Conservation (phyloP, 129 eudicot species). For the Tagetes patula region DNA sequence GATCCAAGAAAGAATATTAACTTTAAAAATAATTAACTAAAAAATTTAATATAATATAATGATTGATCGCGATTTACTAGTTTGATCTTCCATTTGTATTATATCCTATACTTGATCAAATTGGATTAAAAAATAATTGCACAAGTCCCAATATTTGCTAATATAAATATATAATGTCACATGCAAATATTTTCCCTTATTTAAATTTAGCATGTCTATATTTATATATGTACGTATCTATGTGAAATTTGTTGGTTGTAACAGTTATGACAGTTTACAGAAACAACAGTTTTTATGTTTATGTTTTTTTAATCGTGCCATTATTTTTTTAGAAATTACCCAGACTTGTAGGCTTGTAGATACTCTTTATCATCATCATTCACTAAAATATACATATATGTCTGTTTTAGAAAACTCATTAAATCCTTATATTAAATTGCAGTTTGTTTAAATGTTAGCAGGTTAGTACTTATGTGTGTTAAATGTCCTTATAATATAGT, state of each 20-base stretch:
- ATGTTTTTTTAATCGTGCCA: not conserved
- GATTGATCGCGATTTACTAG: slow-evolving; percentile 31
- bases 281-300: not conserved
- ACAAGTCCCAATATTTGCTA: not conserved
- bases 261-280: slow-evolving; percentile 7
- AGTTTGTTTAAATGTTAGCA: too few species aligned
- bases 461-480: too few species aligned
- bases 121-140: slow-evolving; percentile 29
- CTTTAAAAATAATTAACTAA: not conserved
- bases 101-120: slow-evolving; percentile 6
- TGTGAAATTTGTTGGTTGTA: slow-evolving; percentile 1
- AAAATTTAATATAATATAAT: not conserved
- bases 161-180: slow-evolving; percentile 14
- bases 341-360: not conserved
- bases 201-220: not conserved
- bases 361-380: not conserved
- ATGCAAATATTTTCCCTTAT: slow-evolving; percentile 12
- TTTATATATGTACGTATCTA: not conserved
- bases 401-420: not conserved
- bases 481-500: too few species aligned
- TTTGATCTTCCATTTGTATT: slow-evolving; percentile 32
- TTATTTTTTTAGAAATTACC: not conserved
- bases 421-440: too few species aligned
- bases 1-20: slow-evolving; percentile 45
- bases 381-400: not conserved